These are phyloP conservation scores for Lagenaria siceraria DNA, from an alignment of 306 rosid genomes.

Conservation along the genomic window DNA sequence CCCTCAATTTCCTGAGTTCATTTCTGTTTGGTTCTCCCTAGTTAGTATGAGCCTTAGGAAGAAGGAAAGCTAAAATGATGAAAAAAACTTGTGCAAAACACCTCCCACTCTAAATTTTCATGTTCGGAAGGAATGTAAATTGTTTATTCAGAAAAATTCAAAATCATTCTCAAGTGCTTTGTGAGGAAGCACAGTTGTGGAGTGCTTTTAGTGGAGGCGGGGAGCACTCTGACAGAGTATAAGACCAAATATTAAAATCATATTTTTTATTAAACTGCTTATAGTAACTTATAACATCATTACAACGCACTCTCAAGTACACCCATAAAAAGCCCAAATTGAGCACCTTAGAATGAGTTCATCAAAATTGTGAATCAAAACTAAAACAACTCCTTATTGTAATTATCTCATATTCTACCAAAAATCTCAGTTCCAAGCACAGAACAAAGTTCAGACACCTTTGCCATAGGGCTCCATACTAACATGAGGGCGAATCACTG, in stretches of 20 bases:
- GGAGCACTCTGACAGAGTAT: not conserved
- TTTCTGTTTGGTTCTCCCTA: not conserved
- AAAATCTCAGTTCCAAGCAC: not conserved
- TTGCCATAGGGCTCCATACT: constrained; percentile 6
- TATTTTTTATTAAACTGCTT: not conserved
- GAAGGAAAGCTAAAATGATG: not conserved
- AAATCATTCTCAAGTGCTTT: not conserved
- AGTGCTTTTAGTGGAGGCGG: not conserved
- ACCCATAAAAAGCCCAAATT: not conserved
- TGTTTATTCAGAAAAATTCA: not conserved
- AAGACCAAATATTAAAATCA: not conserved
- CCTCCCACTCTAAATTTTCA: not conserved
- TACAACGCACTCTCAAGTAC: not conserved
- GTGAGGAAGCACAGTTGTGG: not conserved
- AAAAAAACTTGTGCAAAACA: not conserved
- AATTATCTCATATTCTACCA: not conserved
- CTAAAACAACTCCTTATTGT: not conserved
- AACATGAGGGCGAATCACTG: constrained; percentile 11
- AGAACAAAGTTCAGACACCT: not conserved
- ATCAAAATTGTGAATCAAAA: not conserved
- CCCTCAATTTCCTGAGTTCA: not conserved
- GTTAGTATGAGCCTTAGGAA: not conserved
- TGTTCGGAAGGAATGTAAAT: not conserved
- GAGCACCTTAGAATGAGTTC: not conserved
- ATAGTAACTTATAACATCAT: not conserved